Evolutionary conservation across 2,329 filamentous ascomycete species (phyloP), one percentile per base, ranked within the genome.

Genomic region (Aspergillus awamori): DNA sequence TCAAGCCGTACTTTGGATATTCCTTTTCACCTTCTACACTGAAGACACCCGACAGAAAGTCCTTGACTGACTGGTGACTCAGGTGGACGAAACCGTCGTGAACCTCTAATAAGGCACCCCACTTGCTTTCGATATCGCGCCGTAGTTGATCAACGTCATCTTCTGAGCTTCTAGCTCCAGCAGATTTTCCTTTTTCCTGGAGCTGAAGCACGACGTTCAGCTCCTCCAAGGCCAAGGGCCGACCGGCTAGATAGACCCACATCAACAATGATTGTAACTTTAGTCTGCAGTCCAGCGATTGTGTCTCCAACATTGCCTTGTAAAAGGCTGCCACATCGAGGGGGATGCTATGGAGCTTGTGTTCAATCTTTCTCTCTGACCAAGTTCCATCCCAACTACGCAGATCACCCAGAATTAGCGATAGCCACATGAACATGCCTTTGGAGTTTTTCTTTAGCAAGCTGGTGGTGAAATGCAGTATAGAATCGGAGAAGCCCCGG

Each of bases 361-460:
- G 26, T 22, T 57, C 26, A 17, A 57, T 24, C 26, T 11, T 5
- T 11, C 22, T 13, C 39, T 47, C 41, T n/a, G 38, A 30, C 53
- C 53, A 57, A 8, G 36, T 13, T 24, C 53, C 53, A 24, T 47
- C 41, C 39, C 53, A 45, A 8, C 15, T 47, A 1, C 22, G 17
- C 10, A 57, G 17, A 41, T 45, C 38, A 20, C 47, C 41, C 5
- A 57, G 20, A 7, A 47, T 41, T 2, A 57, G 53, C 10, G 53
- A 30, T 26, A 57, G n/a, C 53, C 53, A 57, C 53, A 57, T 47
- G 28, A 57, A 57, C 53, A 57, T 57, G 41, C 53, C 53, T 17
- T 57, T 47, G 2, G 53, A 30, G 26, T 24, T 45, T 30, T 36
- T 17, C 39, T 45, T 57, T 0, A 57, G n/a, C 10, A 24, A 20